phyloP scores from a whole-genome alignment of 805 yeast genomes.

The Kodamaea laetipori region DNA sequence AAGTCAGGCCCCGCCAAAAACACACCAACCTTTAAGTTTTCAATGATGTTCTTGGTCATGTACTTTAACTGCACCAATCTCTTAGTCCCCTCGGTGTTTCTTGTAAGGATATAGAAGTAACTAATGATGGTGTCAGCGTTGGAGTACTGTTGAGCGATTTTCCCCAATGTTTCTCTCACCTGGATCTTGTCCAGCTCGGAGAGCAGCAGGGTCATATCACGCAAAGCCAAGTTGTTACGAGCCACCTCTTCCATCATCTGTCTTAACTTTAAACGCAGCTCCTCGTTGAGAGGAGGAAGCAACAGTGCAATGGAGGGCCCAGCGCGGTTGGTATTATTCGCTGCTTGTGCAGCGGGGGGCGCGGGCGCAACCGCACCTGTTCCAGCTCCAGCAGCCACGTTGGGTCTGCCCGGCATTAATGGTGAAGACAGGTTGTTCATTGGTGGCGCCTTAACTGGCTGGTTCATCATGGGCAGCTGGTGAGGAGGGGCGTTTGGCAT shows the following conservation, averaged over 20 bases:
- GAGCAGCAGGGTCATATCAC: constrained; percentile 63
- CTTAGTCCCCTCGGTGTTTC: constrained; percentile 73
- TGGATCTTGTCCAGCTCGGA: constrained; percentile 64
- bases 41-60: constrained; percentile 76
- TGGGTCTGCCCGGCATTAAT: constrained; percentile 16
- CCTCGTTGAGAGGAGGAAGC: constrained; percentile 51
- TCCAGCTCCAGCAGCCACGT: not conserved
- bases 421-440: constrained; percentile 22
- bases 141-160: constrained; percentile 59
- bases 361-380: not conserved
- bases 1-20: constrained; percentile 75
- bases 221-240: constrained; percentile 62
- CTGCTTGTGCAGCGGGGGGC: not conserved
- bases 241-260: constrained; percentile 70
- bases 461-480: constrained; percentile 23
- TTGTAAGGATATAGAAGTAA: constrained; percentile 73
- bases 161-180: constrained; percentile 56
- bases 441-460: constrained; percentile 18
- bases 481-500: constrained; percentile 14
- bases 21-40: constrained; percentile 62
- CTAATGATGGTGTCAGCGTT: constrained; percentile 78
- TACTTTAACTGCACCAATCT: constrained; percentile 76
- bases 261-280: constrained; percentile 61
- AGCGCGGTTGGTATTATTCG: not conserved
- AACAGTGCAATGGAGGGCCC: constrained; percentile 15